Percentiles rank a stretch among this genome's conserved stretches.
phyloP scores from a whole-genome alignment of 1,139 yeast species.

The Pneumocystis sp. region DNA sequence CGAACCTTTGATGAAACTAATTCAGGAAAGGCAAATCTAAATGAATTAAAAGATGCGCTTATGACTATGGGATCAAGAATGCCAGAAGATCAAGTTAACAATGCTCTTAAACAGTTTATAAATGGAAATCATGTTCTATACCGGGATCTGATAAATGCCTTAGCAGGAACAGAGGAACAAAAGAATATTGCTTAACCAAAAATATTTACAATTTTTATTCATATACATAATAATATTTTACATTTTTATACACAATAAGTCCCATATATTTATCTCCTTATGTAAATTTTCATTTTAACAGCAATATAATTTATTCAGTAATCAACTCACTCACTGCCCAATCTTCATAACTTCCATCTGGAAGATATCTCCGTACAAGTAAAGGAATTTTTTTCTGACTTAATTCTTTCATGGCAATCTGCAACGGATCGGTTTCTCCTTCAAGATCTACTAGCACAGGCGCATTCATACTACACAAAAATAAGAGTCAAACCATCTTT shows the following conservation, averaged over 20 bases:
- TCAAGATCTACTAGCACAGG: constrained; percentile 95
- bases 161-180: constrained; percentile 9
- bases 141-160: constrained; percentile 8
- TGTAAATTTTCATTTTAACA: not conserved
- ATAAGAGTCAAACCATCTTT: not conserved
- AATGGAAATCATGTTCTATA: constrained; percentile 8
- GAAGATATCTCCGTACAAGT: constrained; percentile 87
- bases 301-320: constrained; percentile 46
- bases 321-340: constrained; percentile 98
- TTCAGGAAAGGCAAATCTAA: constrained; percentile 32
- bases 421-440: constrained; percentile 98
- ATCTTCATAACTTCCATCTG: constrained; percentile 94
- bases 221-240: not conserved
- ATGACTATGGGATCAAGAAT: constrained; percentile 36
- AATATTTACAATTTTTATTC: not conserved
- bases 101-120: constrained; percentile 4
- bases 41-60: constrained; percentile 34
- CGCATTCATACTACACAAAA: constrained; percentile 64
- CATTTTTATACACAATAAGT: not conserved
- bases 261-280: not conserved
- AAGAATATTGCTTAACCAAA: not conserved
- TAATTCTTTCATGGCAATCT: constrained; percentile 92
- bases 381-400: constrained; percentile 89
- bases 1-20: constrained; percentile 39
- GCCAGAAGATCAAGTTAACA: constrained; percentile 36